Conservation (phyloP, 257 asterid species). For the Gentiana macrophylla region DNA sequence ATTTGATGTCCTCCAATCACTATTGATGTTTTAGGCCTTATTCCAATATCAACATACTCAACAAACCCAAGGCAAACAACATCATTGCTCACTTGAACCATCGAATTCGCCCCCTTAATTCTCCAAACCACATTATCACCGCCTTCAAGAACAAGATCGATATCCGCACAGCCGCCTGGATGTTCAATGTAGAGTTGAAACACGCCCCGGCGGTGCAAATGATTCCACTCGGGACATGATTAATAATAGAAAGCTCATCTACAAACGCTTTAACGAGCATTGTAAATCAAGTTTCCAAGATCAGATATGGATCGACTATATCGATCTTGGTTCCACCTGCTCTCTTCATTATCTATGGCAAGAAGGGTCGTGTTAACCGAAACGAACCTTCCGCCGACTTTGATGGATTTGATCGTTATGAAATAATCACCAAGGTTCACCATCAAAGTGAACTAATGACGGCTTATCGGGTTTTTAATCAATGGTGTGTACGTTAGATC, state of each 20-base stretch:
- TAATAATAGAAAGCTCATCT: slow-evolving; percentile 35
- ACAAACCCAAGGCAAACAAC: slow-evolving; percentile 37
- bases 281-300: slow-evolving; percentile 29
- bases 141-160: slow-evolving; percentile 16
- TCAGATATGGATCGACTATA: slow-evolving; percentile 28
- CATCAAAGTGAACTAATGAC: slow-evolving; percentile 5
- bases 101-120: slow-evolving; percentile 30
- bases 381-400: slow-evolving; percentile 18
- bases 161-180: too few species aligned
- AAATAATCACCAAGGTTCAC: slow-evolving; percentile 40
- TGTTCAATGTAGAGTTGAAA: slow-evolving; percentile 9
- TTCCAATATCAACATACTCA: slow-evolving; percentile 41
- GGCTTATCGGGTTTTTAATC: slow-evolving; percentile 28
- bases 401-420: slow-evolving; percentile 29
- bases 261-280: slow-evolving; percentile 29
- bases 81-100: slow-evolving; percentile 40
- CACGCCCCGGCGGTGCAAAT: slow-evolving; percentile 21
- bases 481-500: slow-evolving; percentile 21
- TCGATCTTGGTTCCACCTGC: slow-evolving; percentile 61
- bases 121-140: slow-evolving; percentile 27
- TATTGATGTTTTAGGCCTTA: slow-evolving; percentile 31
- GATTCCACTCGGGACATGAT: slow-evolving; percentile 23
- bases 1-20: slow-evolving; percentile 27
- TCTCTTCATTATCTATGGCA: slow-evolving; percentile 20
- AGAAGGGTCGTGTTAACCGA: slow-evolving; percentile 27